Conservation (phyloP, 768 basidiomycete genomes). For the Suillus americanus region DNA sequence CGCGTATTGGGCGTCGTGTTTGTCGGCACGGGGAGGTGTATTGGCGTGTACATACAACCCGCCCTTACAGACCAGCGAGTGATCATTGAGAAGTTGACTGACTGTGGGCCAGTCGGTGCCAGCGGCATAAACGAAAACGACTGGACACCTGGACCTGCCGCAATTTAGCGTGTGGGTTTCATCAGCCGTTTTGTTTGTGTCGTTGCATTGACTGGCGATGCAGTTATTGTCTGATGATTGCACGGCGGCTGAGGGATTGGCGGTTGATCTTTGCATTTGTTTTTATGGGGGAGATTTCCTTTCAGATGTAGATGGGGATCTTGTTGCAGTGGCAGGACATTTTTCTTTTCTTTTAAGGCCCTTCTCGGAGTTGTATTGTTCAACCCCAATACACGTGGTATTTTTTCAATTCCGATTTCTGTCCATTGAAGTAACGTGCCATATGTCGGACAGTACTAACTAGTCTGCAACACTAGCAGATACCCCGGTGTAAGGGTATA, state of each 20-base stretch:
- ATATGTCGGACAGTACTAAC: background rate
- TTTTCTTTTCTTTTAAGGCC: background rate
- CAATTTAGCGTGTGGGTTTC: background rate
- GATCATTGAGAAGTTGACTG: background rate
- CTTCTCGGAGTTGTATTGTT: background rate
- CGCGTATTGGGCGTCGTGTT: background rate
- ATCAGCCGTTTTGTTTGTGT: background rate
- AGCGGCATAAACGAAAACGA: conserved; percentile 24
- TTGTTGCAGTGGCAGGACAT: background rate
- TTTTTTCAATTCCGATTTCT: background rate
- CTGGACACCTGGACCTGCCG: conserved; percentile 18
- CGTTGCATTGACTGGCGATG: background rate
- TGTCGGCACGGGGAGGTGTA: background rate
- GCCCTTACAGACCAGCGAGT: background rate
- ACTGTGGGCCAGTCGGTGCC: conserved; percentile 3
- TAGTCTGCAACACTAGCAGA: background rate
- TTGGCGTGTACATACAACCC: background rate
- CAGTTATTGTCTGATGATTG: background rate
- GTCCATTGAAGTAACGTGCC: background rate
- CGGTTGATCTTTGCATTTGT: background rate
- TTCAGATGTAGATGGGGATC: background rate
- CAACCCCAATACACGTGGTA: too few relatives aligned
- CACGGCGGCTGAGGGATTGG: background rate
- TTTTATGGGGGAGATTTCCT: background rate
- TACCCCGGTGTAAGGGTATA: too few relatives aligned